These are phyloP conservation scores for Vicia sativa DNA, from an alignment of 306 rosid genomes.

Conservation along the genomic window DNA sequence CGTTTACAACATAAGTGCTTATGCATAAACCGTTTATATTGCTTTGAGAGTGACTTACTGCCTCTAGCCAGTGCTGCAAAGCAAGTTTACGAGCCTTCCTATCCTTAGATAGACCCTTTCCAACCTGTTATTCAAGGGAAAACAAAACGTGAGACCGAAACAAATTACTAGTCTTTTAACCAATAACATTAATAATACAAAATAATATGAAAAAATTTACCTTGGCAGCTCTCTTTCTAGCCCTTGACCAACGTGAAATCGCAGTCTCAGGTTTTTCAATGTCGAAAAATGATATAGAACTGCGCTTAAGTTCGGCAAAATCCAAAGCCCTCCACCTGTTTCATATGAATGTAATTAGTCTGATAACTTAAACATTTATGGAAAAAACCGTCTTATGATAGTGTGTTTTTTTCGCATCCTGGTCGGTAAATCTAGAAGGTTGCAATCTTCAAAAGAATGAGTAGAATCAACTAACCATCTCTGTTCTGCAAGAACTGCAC, in stretches of 20 bases:
- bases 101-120: conserved; percentile 87
- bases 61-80: conserved; percentile 93
- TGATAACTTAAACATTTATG: not conserved
- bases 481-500: conserved; percentile 89
- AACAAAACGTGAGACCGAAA: not conserved
- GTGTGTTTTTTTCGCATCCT: too few species aligned
- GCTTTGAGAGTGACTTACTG: conserved; percentile 57
- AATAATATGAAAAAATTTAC: conserved; percentile 36
- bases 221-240: conserved; percentile 84
- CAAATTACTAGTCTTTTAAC: conserved; percentile 9
- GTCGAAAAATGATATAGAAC: conserved; percentile 89
- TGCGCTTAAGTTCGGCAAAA: conserved; percentile 78
- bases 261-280: conserved; percentile 75
- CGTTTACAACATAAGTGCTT: not conserved
- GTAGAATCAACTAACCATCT: conserved; percentile 63
- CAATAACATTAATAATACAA: conserved; percentile 1
- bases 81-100: conserved; percentile 82
- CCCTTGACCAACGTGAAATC: conserved; percentile 80
- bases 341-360: not conserved
- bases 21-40: not conserved
- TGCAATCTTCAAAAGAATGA: too few species aligned
- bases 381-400: too few species aligned
- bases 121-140: conserved; percentile 54
- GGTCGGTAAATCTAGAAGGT: too few species aligned
- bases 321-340: conserved; percentile 88